Percentiles rank a stretch among this genome's conserved stretches.
Evolutionary conservation across 148 eudicot genomes (phyloP).

Genomic region (Camellia sinensis): DNA sequence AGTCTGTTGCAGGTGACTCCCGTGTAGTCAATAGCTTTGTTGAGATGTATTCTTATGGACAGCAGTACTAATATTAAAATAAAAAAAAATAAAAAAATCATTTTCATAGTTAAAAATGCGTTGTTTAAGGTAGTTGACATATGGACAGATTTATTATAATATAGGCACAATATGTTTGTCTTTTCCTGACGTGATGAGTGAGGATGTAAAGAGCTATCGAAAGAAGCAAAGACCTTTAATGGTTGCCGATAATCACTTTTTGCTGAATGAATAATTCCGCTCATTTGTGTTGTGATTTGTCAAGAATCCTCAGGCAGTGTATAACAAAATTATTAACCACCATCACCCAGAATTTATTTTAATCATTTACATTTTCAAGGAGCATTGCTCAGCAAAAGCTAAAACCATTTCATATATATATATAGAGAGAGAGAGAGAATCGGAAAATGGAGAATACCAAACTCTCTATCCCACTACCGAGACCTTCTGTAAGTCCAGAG

Average conservation of each 20-base stretch:
- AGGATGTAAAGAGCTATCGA: neutral
- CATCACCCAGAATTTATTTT: no score
- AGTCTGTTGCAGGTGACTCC: neutral
- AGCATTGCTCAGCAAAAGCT: slow-evolving; percentile 1
- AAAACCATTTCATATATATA: neutral
- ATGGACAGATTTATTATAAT: no score
- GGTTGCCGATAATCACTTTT: neutral
- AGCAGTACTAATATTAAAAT: neutral
- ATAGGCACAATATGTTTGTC: neutral
- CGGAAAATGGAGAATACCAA: slow-evolving; percentile 51
- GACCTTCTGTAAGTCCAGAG: slow-evolving; percentile 94
- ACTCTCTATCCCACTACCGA: slow-evolving; percentile 91
- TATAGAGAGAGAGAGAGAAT: neutral
- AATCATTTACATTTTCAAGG: neutral
- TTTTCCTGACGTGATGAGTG: neutral
- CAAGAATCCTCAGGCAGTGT: neutral
- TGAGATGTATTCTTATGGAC: neutral
- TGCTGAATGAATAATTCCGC: neutral
- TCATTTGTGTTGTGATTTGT: neutral
- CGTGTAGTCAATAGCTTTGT: neutral
- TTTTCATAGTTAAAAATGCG: neutral
- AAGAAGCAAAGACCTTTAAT: neutral
- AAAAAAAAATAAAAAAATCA: neutral
- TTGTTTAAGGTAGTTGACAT: no score
- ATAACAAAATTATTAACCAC: neutral